Evolutionary conservation across 805 yeast species (phyloP).

Genomic region (Yamadazyma sp.): DNA sequence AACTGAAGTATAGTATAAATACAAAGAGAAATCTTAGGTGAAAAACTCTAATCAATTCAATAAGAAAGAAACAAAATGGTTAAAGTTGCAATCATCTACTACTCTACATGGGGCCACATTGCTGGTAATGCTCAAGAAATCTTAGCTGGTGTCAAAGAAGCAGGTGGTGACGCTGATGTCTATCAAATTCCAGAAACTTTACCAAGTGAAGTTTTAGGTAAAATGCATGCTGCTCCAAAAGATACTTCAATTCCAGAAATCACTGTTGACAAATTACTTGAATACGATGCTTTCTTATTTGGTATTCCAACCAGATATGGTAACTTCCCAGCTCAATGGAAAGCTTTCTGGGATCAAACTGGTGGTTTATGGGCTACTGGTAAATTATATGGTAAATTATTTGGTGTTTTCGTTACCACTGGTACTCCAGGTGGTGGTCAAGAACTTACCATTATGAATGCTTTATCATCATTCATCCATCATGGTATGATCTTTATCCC

Average conservation of each 20-base stretch:
- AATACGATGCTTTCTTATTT: slow-evolving; percentile 77
- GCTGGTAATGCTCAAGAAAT: slow-evolving; percentile 63
- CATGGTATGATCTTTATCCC: slow-evolving; percentile 83
- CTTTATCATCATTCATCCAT: slow-evolving; percentile 65
- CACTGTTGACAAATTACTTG: slow-evolving; percentile 51
- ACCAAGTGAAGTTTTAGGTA: slow-evolving; percentile 50
- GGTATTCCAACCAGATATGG: slow-evolving; percentile 90
- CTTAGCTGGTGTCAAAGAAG: slow-evolving; percentile 63
- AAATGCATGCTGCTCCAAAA: slow-evolving; percentile 59
- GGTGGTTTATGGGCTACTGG: slow-evolving; percentile 81
- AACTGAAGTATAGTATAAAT: no score
- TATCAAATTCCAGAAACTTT: slow-evolving; percentile 78
- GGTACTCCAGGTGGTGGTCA: slow-evolving; percentile 83
- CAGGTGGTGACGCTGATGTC: slow-evolving; percentile 68
- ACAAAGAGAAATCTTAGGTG: no score
- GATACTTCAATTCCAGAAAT: slow-evolving; percentile 53
- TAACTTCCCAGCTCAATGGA: slow-evolving; percentile 73
- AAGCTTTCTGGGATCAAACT: slow-evolving; percentile 72
- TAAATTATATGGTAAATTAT: slow-evolving; percentile 69
- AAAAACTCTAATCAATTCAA: no score
- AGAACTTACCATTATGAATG: slow-evolving; percentile 65
- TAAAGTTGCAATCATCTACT: slow-evolving; percentile 43
- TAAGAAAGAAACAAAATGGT: slow-evolving; percentile 5
- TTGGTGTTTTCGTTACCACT: slow-evolving; percentile 69
- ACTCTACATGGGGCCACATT: slow-evolving; percentile 80